phyloP scores from a whole-genome alignment of 768 basidiomycete species.

The Russula sp. region DNA sequence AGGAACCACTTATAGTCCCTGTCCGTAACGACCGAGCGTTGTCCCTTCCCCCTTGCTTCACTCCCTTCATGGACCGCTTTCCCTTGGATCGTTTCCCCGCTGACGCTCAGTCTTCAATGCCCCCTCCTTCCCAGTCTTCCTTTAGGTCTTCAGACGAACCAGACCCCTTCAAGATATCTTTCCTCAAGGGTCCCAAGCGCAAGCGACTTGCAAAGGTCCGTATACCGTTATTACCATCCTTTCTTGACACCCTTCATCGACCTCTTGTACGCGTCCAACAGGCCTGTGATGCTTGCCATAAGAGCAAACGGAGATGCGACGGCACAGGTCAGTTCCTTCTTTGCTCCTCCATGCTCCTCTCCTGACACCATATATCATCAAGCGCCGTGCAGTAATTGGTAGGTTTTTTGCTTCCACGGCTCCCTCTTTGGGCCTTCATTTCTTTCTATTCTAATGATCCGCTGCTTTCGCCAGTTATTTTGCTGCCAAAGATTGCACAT shows the following conservation, averaged over 20 bases:
- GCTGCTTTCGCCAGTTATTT: slow-evolving; percentile 53
- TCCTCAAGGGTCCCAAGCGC: slow-evolving; percentile 52
- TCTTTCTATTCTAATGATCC: slow-evolving; percentile 27
- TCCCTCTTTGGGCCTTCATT: not conserved
- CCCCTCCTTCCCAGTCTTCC: slow-evolving; percentile 19
- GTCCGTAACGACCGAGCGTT: slow-evolving; percentile 19
- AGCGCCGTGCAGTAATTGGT: slow-evolving; percentile 86
- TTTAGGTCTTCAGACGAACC: slow-evolving; percentile 31
- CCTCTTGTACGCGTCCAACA: slow-evolving; percentile 28
- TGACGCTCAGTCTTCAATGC: not conserved
- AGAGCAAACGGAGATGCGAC: slow-evolving; percentile 80
- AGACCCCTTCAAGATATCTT: slow-evolving; percentile 41
- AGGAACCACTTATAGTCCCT: slow-evolving; percentile 24
- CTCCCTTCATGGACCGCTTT: slow-evolving; percentile 19
- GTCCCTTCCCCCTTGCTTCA: not conserved
- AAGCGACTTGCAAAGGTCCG: slow-evolving; percentile 53
- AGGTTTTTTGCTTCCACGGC: slow-evolving; percentile 22
- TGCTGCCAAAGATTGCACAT: slow-evolving; percentile 76
- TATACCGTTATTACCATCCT: not conserved
- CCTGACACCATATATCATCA: slow-evolving; percentile 29
- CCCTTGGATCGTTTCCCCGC: not conserved
- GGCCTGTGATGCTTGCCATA: slow-evolving; percentile 83
- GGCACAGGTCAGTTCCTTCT: slow-evolving; percentile 57
- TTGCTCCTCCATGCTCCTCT: slow-evolving; percentile 10
- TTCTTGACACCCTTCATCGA: slow-evolving; percentile 1